phyloP scores from a whole-genome alignment of 1,139 yeast genomes.

The Nakaseomyces delphensis region DNA sequence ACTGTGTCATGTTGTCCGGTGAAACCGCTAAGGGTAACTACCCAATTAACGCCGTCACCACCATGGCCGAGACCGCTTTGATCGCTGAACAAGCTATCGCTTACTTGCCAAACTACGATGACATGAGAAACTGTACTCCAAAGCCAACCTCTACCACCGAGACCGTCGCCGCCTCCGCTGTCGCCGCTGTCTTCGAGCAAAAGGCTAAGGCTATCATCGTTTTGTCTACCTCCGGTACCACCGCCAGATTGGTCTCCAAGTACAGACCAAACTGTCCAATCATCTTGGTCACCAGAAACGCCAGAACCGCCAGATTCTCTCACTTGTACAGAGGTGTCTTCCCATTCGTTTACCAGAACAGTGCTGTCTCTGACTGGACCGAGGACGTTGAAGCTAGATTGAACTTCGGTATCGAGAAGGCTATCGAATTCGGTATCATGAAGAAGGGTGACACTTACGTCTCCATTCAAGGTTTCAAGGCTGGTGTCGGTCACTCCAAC shows the following conservation, averaged over 20 bases:
- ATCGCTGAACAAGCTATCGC: conserved; percentile 97
- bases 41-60: conserved; percentile 93
- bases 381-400: conserved; percentile 93
- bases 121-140: conserved; percentile 74
- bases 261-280: conserved; percentile 97
- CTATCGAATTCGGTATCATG: conserved; percentile 78
- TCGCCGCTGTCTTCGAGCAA: conserved; percentile 92
- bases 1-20: conserved; percentile 98
- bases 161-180: conserved; percentile 96
- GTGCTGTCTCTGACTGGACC: conserved; percentile 79
- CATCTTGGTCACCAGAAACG: conserved; percentile 96
- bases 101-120: conserved; percentile 78
- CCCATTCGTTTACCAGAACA: conserved; percentile 77
- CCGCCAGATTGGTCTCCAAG: conserved; percentile 94
- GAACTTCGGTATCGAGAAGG: conserved; percentile 88
- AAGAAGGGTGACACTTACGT: conserved; percentile 83
- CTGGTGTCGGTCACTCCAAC: conserved; percentile 98
- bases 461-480: conserved; percentile 98
- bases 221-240: conserved; percentile 86
- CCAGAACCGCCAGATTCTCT: conserved; percentile 83
- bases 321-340: conserved; percentile 98
- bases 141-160: conserved; percentile 92
- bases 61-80: conserved; percentile 97
- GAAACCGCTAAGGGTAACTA: conserved; percentile 99
- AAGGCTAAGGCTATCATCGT: conserved; percentile 95